These are phyloP conservation scores for Tetrastigma voinierianum DNA, from an alignment of 164 flowering plant genomes.

Conservation along the genomic window DNA sequence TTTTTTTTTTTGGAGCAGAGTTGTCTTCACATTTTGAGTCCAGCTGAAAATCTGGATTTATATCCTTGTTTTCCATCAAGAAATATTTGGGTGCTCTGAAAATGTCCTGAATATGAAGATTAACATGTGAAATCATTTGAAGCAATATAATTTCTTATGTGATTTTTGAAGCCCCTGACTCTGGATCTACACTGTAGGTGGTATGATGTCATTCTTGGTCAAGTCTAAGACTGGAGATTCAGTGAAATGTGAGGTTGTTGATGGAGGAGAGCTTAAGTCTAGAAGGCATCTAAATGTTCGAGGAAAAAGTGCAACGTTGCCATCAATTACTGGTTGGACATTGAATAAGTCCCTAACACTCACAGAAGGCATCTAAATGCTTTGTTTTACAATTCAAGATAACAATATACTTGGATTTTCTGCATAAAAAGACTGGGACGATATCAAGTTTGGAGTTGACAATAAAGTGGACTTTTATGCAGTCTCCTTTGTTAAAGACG, in stretches of 20 bases:
- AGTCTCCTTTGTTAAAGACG: conserved; percentile 97
- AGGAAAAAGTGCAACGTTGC: no score
- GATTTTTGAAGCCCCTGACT: conserved; percentile 2
- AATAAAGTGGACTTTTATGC: conserved; percentile 95
- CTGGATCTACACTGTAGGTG: conserved; percentile 56
- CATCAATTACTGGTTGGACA: conserved; percentile 75
- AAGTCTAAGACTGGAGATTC: conserved; percentile 90
- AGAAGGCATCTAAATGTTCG: conserved; percentile 94
- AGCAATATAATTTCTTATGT: not conserved
- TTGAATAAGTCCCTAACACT: not conserved
- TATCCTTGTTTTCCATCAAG: not conserved
- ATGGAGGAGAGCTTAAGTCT: conserved; percentile 98
- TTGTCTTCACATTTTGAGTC: not conserved
- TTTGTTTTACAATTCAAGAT: not conserved
- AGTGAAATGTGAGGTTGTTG: conserved; percentile 93
- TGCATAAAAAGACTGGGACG: conserved; percentile 94
- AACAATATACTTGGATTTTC: conserved; percentile 9
- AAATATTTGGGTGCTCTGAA: not conserved
- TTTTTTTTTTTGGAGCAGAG: not conserved
- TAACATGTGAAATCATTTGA: not conserved
- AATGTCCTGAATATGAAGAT: not conserved
- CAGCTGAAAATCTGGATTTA: not conserved
- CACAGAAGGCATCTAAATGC: not conserved
- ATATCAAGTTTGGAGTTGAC: conserved; percentile 96
- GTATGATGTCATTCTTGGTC: conserved; percentile 95